Base-by-base conservation (phyloP, 129 eudicot genomes). In the Heracleum sosnowskyi region DNA sequence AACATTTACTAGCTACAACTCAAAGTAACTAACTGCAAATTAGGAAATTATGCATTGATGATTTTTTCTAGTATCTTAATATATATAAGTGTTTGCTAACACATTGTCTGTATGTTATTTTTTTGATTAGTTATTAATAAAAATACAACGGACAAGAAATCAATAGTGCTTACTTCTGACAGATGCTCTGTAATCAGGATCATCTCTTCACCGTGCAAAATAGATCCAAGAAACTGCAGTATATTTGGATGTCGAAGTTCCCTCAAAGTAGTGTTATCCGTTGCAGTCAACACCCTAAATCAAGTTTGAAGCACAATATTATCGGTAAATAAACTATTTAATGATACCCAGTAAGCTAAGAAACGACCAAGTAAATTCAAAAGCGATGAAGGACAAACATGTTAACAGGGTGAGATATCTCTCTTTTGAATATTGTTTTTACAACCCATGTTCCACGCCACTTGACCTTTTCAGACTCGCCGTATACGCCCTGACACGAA, bases 391-490 rank as follows among this genome's bases (percentile, higher is more conserved):
- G 29, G 82, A 34, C 89, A 69, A 31, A 87, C 93, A 86, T 86
- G 85, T 83, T 89, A 76, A 82, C 93, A 12, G 89, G 93, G 78
- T 81, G 84, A 70, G 80, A 68, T 79, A 89, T 87, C 29, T 89
- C 89, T 78, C 94, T 85, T 60, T 82, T 78, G 66, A 89, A 85
- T 70, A 87, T 83, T 79, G 94, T 89, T 78, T 89, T 87, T 39
- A 89, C 89, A 77, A 89, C 94, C 91, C 94, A 87, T 8, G 94
- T 89, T 87, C 91, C 91, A 13, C 89, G 91, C 94, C 94, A 89
- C 80, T 87, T 89, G 79, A 89, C 91, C 82, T 44, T 83, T 53
- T 81, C 81, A 2, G 94, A 89, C 20, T 83, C 86, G 13, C 94
- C 94, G 79, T 81, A 83, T 57, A 83, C 76, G 44, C 94, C 91